A percentile compares a stretch with the other conserved stretches of the same genome.
Evolutionary conservation across 1,284 basidiomycete genomes (phyloP).

Genomic region (Neolentinus lepideus): DNA sequence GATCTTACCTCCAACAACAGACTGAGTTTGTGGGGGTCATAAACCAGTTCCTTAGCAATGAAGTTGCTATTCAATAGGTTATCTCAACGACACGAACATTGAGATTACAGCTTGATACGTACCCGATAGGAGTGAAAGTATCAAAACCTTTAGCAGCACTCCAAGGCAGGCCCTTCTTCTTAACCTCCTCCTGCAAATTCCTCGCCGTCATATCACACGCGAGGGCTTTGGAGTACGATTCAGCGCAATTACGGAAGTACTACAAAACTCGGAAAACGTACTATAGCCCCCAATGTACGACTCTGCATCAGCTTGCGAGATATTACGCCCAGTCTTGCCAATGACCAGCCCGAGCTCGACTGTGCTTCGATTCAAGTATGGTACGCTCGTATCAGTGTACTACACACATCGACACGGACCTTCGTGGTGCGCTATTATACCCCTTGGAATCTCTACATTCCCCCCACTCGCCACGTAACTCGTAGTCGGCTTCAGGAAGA

Average conservation of each 20-base stretch:
- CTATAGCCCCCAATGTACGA: constrained; percentile 89
- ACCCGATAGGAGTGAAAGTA: constrained; percentile 70
- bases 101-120: constrained; percentile 10
- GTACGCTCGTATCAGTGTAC: constrained; percentile 1
- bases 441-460: constrained; percentile 81
- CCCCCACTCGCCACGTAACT: constrained; percentile 79
- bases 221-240: constrained; percentile 48
- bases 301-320: constrained; percentile 65
- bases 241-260: constrained; percentile 1
- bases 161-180: constrained; percentile 93
- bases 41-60: constrained; percentile 68
- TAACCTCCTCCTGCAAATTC: constrained; percentile 91
- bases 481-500: constrained; percentile 96
- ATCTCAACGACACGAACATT: constrained; percentile 1
- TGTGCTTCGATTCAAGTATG: constrained; percentile 23
- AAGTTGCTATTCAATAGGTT: constrained; percentile 49
- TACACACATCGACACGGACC: constrained; percentile 37
- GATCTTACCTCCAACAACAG: constrained; percentile 64
- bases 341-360: constrained; percentile 98
- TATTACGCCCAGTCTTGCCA: constrained; percentile 79
- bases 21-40: constrained; percentile 71
- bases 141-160: constrained; percentile 77
- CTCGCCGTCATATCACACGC: constrained; percentile 95
- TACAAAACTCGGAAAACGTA: constrained; percentile 28
- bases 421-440: constrained; percentile 87